phyloP scores from a whole-genome alignment of 768 basidiomycete genomes.

The Lactarius sanguifluus region DNA sequence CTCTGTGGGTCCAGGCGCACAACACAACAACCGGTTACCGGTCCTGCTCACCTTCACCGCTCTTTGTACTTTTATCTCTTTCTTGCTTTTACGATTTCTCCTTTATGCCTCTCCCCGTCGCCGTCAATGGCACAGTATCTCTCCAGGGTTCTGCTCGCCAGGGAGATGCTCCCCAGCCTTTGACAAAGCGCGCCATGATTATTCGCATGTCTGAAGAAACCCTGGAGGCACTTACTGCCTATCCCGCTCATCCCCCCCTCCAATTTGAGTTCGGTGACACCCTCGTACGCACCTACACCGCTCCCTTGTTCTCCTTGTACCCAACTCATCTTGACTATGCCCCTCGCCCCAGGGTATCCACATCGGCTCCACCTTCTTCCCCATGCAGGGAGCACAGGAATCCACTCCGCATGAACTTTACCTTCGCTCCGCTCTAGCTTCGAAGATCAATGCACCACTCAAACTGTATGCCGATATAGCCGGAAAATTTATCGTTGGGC shows the following conservation, averaged over 20 bases:
- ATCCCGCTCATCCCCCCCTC: constrained; percentile 46
- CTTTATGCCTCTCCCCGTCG: constrained; percentile 64
- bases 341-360: constrained; percentile 43
- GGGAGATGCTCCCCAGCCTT: constrained; percentile 55
- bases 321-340: neutral
- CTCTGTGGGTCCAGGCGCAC: neutral
- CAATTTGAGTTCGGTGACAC: constrained; percentile 61
- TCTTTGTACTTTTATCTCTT: constrained; percentile 11
- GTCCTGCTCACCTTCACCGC: neutral
- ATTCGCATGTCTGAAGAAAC: constrained; percentile 74
- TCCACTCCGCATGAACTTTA: constrained; percentile 68
- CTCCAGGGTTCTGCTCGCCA: constrained; percentile 58
- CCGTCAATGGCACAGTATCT: constrained; percentile 47
- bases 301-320: neutral
- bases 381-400: constrained; percentile 56
- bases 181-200: constrained; percentile 72
- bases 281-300: constrained; percentile 46
- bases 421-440: constrained; percentile 56
- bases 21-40: neutral
- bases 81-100: constrained; percentile 9
- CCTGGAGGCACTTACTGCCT: constrained; percentile 61
- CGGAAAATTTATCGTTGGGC: constrained; percentile 70
- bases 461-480: constrained; percentile 72
- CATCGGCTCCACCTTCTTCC: constrained; percentile 64
- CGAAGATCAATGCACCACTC: constrained; percentile 61